Base-by-base conservation (phyloP, 169 alveolate genomes). In the Prorocentrum cordatum region DNA sequence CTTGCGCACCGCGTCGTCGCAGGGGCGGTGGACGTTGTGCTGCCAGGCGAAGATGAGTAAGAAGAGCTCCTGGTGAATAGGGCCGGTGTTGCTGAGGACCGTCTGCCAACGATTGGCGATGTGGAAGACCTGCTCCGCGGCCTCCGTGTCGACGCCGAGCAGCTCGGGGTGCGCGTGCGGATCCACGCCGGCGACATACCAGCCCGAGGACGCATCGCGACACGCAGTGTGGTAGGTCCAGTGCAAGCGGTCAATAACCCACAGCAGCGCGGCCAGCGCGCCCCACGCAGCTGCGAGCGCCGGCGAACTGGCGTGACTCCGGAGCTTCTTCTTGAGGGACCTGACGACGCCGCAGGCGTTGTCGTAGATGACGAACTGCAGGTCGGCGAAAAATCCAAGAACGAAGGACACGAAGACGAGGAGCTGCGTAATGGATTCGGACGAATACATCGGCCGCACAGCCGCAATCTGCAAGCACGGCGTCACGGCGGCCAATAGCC, bases 191-290 rank as follows among this genome's bases (percentile, higher is more conserved):
- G 29, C 20, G 18, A 36, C 79, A 67, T 36, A 36, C 79, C 79
- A 67, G 45, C 61, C 32, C 26, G 31, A 22, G 58, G 35, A 3
- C 24, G 54, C 35, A 4, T 36, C 29, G 12, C 18, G 54, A 35
- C 79, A 67, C 1, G 79, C 79, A 20, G 54, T 36, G 79, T 67
- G 79, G 27, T 33, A 36, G 18, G n/a, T 12, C 18, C 33, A 20
- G 26, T 70, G 82, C 22, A 70, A 27, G n/a, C 62, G 33, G 82
- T 70, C 82, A 7, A 70, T 24, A 27, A 70, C 82, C 82, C 82
- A 70, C 9, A 24, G 12, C 64, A 70, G 22, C 26, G 18, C 27
- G 1, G 24, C 24, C 22, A 67, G 58, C 5, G 5, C 3, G 38
- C 18, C 24, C 61, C 80, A 36, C 47, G 5, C 47, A 7, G 47